These are phyloP conservation scores for Penicillium macrosclerotiorum DNA, from an alignment of 495 filamentous ascomycete species.

Conservation along the genomic window DNA sequence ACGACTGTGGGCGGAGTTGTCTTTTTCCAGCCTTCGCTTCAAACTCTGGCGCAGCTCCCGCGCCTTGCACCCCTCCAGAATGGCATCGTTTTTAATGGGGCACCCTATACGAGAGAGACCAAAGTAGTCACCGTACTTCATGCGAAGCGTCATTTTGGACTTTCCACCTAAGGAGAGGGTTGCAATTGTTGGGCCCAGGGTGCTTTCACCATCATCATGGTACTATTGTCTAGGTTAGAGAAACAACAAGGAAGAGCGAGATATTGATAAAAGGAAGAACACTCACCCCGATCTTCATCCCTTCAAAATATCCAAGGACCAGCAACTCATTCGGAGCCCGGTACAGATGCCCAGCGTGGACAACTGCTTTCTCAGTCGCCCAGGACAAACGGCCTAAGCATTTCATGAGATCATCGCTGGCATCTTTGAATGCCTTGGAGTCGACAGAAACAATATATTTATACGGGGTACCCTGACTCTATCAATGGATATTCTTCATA, in stretches of 20 bases:
- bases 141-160: constrained; percentile 65
- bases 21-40: constrained; percentile 29
- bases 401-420: constrained; percentile 54
- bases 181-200: constrained; percentile 72
- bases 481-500: no score
- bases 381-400: constrained; percentile 63
- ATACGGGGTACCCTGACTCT: constrained; percentile 69
- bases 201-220: constrained; percentile 81
- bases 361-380: constrained; percentile 53
- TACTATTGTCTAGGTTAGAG: constrained; percentile 49
- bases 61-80: constrained; percentile 37
- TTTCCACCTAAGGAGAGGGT: constrained; percentile 71
- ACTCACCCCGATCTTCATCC: constrained; percentile 65
- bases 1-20: constrained; percentile 18
- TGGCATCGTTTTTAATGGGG: constrained; percentile 20
- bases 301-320: constrained; percentile 71
- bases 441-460: constrained; percentile 73
- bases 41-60: constrained; percentile 36
- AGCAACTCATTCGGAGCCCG: constrained; percentile 67
- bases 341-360: constrained; percentile 12
- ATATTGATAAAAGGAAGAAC: neutral
- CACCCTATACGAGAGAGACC: constrained; percentile 33
- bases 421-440: constrained; percentile 60
- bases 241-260: neutral
- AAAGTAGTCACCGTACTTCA: constrained; percentile 58